Evolutionary conservation across 768 basidiomycete species (phyloP).

Genomic region (Podaxis sp.): DNA sequence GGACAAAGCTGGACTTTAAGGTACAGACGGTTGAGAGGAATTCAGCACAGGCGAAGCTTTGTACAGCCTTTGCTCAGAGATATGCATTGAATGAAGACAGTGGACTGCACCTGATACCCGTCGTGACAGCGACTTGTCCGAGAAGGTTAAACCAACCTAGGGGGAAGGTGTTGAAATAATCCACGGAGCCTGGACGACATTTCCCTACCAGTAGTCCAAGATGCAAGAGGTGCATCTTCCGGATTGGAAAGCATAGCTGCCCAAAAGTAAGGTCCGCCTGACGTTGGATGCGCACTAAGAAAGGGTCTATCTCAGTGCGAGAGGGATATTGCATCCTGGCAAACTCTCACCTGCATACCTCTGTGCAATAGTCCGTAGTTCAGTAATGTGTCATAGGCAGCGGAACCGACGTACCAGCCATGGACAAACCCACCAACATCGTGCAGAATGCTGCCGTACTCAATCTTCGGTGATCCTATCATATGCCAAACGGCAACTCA

Average conservation of each 20-base stretch:
- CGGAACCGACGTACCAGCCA: constrained; percentile 47
- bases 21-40: constrained; percentile 65
- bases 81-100: constrained; percentile 35
- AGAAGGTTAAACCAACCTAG: constrained; percentile 68
- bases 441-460: constrained; percentile 52
- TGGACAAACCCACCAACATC: constrained; percentile 65
- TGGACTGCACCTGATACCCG: constrained; percentile 57
- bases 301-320: neutral
- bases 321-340: too few species aligned
- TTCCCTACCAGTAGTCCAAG: constrained; percentile 59
- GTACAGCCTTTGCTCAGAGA: constrained; percentile 14
- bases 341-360: constrained; percentile 40
- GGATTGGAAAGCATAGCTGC: constrained; percentile 68
- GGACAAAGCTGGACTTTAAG: constrained; percentile 53
- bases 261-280: constrained; percentile 78
- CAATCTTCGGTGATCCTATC: neutral
- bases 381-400: neutral
- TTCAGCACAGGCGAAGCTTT: constrained; percentile 59
- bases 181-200: neutral
- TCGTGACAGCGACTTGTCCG: constrained; percentile 75
- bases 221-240: constrained; percentile 55
- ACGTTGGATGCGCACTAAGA: constrained; percentile 61
- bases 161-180: neutral
- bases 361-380: constrained; percentile 18
- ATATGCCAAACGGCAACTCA: constrained; percentile 24